phyloP scores from a whole-genome alignment of 306 rosid species.

The Citrullus colocynthis region DNA sequence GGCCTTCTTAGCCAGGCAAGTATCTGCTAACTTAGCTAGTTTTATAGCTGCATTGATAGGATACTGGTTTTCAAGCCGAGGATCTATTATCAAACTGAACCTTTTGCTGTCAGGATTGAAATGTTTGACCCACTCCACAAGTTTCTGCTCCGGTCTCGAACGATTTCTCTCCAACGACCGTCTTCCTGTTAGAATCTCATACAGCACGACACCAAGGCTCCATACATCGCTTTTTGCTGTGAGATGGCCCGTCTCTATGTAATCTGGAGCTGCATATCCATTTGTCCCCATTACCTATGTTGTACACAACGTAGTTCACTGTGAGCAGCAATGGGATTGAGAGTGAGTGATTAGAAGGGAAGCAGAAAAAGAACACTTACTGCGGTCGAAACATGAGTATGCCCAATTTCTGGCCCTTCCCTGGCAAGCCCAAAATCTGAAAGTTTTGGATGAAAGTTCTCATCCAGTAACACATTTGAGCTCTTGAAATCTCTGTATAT shows the following conservation, averaged over 20 bases:
- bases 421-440: conserved; percentile 90
- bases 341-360: conserved; percentile 1
- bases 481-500: conserved; percentile 71
- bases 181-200: conserved; percentile 68
- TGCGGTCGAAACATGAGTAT: conserved; percentile 80
- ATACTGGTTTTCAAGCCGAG: conserved; percentile 43
- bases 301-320: not conserved
- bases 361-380: conserved; percentile 34
- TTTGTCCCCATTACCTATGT: conserved; percentile 70
- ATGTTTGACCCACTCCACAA: conserved; percentile 76
- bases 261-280: conserved; percentile 93
- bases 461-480: conserved; percentile 64
- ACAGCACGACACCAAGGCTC: conserved; percentile 74
- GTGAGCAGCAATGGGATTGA: not conserved
- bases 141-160: conserved; percentile 56
- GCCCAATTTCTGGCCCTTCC: conserved; percentile 67
- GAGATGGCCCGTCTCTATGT: conserved; percentile 75
- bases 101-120: conserved; percentile 44
- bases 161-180: conserved; percentile 58
- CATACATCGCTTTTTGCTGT: conserved; percentile 84
- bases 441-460: conserved; percentile 55
- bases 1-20: conserved; percentile 48
- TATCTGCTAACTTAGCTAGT: conserved; percentile 46
- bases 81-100: conserved; percentile 49
- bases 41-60: conserved; percentile 29